phyloP scores from a whole-genome alignment of 805 yeast species.

The Kuraishia ogatae region DNA sequence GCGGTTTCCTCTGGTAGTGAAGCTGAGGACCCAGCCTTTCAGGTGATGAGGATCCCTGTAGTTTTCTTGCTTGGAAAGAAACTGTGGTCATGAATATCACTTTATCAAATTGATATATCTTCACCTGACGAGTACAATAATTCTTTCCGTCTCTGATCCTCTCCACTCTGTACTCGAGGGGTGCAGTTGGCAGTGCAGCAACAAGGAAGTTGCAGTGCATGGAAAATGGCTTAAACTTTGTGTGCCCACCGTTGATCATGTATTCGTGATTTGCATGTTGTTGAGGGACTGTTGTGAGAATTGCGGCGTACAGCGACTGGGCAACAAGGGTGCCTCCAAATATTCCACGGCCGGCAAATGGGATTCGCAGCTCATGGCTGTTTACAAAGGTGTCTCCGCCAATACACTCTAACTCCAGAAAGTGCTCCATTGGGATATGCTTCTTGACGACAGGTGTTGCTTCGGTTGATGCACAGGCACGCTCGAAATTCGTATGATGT shows the following conservation, averaged over 20 bases:
- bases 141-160: constrained; percentile 44
- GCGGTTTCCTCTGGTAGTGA: constrained; percentile 17
- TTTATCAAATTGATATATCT: constrained; percentile 43
- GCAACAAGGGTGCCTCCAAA: constrained; percentile 68
- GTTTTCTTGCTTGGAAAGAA: constrained; percentile 27
- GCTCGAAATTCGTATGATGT: no score
- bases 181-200: constrained; percentile 38
- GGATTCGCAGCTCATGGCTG: constrained; percentile 23
- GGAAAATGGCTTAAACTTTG: constrained; percentile 43
- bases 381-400: constrained; percentile 15
- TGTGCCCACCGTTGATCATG: constrained; percentile 2
- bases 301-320: constrained; percentile 54
- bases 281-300: constrained; percentile 23
- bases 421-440: constrained; percentile 1
- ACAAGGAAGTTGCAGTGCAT: constrained; percentile 54
- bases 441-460: neutral
- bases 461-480: no score
- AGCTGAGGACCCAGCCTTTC: constrained; percentile 17
- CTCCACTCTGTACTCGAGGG: constrained; percentile 45
- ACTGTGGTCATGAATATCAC: constrained; percentile 44
- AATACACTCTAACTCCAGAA: constrained; percentile 12
- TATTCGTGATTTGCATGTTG: neutral
- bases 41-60: constrained; percentile 23
- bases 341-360: constrained; percentile 52
- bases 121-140: constrained; percentile 43